Base-by-base conservation (phyloP, 805 yeast genomes). In the Scheffersomyces spartinae region DNA sequence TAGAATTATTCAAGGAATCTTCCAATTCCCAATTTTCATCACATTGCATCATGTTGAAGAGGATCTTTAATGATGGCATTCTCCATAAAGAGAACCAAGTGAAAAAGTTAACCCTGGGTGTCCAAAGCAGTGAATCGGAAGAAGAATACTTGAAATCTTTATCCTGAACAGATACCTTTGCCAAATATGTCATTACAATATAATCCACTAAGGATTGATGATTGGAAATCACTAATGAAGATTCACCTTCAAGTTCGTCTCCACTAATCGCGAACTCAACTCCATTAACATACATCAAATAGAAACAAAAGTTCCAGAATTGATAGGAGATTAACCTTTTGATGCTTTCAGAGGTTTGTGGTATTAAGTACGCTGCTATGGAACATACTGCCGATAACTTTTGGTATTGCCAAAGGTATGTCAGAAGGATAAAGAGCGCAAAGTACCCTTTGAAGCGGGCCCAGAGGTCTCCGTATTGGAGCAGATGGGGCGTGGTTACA, bases 1-100 rank as follows among this genome's bases (percentile, higher is more conserved):
- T 42, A 26, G 44, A 27, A 30, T 42, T 35, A 41, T 52, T 43
- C 20, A 58, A 46, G 27, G 43, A 47, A 17, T 50, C 32, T 36
- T 65, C 68, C 17, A 72, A 43, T 34, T 64, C 69, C 79, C 81
- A 72, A 39, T 81, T 82, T 35, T 82, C 94, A 43, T 80, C 85
- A 23, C 68, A 60, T 23, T 61, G 59, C 7, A 68, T 38, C 17
- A 75, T 55, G 28, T 66, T 64, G 26, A 57, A 43, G 8, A 73
- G 34, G 3, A 71, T 45, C 17, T 55, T 48, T 1, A 72, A 18
- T 2, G 66, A 63, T 0, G 94, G 93, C 0, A 77, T 55, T 13
- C 60, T 49, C 72, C 83, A 69, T 3, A 79, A 39, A 5, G 56
- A 44, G 26, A 73, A 77, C 94, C 94, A 83, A 1, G 76, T 62